Percentiles rank a stretch among this genome's conserved stretches.
Evolutionary conservation across 371 early-diverging fungal species (phyloP).

Genomic region (Cokeromyces recurvatus): DNA sequence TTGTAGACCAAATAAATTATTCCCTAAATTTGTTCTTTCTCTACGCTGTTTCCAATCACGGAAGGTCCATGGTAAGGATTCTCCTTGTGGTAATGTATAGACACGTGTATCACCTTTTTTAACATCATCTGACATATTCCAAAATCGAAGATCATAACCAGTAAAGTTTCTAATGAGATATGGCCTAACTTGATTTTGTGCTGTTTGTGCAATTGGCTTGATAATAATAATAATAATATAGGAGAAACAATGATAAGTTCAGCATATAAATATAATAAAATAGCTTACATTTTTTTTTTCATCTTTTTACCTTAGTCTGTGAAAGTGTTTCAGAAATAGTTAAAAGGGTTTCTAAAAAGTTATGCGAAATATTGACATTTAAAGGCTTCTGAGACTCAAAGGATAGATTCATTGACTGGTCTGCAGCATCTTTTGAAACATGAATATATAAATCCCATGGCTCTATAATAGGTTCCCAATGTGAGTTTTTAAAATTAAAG

Average conservation of each 20-base stretch:
- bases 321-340: conserved; percentile 32
- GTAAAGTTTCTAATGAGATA: conserved; percentile 74
- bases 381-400: conserved; percentile 58
- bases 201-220: conserved; percentile 30
- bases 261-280: too few species aligned
- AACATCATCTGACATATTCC: conserved; percentile 63
- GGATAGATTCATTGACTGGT: conserved; percentile 33
- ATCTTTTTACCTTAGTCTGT: conserved; percentile 20
- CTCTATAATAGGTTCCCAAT: conserved; percentile 91
- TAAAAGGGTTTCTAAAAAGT: conserved; percentile 63
- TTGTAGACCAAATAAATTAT: conserved; percentile 67
- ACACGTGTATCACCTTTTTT: conserved; percentile 33
- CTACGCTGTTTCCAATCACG: conserved; percentile 79
- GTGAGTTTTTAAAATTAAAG: conserved; percentile 84
- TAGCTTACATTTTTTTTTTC: too few species aligned
- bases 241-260: too few species aligned
- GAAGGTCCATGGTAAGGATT: conserved; percentile 73
- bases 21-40: conserved; percentile 38
- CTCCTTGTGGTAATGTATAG: conserved; percentile 46
- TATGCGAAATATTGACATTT: conserved; percentile 70
- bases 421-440: conserved; percentile 23
- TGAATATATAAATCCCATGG: conserved; percentile 58
- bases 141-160: conserved; percentile 71
- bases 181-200: conserved; percentile 46
- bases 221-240: too few species aligned